Conservation (phyloP, 305 asterid species). For the Fraxinus sp. region DNA sequence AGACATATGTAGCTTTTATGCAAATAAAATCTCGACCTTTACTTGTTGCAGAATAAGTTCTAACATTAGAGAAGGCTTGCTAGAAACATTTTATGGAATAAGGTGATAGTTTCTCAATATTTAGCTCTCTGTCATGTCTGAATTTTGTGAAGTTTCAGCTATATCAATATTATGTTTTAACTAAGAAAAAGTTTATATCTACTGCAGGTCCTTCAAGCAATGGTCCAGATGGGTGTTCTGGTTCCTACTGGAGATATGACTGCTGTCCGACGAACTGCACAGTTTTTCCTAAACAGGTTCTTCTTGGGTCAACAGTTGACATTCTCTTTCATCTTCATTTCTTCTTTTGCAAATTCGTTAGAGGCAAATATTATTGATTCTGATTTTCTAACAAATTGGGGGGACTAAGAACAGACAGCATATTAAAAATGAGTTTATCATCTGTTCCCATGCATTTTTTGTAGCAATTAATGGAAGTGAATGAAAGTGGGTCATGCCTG, state of each 20-base stretch:
- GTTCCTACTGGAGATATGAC: conserved; percentile 97
- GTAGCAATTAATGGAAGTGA: background rate
- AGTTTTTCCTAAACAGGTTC: conserved; percentile 89
- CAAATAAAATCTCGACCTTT: conserved; percentile 12
- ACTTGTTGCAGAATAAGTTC: conserved; percentile 77
- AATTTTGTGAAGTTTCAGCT: background rate
- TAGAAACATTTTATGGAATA: conserved; percentile 91
- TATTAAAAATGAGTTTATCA: background rate
- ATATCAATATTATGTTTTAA: conserved; percentile 1
- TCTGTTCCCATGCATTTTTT: background rate
- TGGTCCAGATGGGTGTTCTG: conserved; percentile 93
- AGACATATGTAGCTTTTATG: conserved; percentile 21
- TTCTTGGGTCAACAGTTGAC: conserved; percentile 1
- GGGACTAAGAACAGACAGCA: background rate
- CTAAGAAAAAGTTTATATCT: conserved; percentile 9
- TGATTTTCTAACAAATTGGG: background rate
- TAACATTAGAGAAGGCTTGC: conserved; percentile 89
- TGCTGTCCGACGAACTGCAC: conserved; percentile 94
- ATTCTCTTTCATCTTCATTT: background rate
- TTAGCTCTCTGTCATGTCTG: conserved; percentile 1
- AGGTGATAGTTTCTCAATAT: conserved; percentile 42
- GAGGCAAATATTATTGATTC: background rate
- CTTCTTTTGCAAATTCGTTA: background rate
- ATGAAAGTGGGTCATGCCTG: background rate
- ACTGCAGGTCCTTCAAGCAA: conserved; percentile 86